These are phyloP conservation scores for Penicillium brevicompactum DNA, from an alignment of 2,329 filamentous ascomycete species.

Conservation along the genomic window DNA sequence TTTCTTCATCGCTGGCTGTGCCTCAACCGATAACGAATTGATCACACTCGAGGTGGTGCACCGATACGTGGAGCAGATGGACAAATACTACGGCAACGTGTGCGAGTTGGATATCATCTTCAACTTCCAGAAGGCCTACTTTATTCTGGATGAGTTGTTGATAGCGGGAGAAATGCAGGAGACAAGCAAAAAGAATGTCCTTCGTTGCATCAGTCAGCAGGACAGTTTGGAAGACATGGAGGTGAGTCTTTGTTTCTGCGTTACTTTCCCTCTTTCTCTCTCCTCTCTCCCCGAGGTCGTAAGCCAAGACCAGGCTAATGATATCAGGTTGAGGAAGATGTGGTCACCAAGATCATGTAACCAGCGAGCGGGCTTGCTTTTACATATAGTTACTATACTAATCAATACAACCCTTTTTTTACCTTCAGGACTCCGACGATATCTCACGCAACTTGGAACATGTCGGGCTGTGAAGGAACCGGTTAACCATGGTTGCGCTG, in stretches of 20 bases:
- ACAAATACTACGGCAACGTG: conserved; percentile 99
- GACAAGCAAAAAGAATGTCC: conserved; percentile 98
- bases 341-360: conserved; percentile 86
- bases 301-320: conserved; percentile 41
- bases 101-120: conserved; percentile 99
- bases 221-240: conserved; percentile 99
- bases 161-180: conserved; percentile 97
- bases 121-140: conserved; percentile 99
- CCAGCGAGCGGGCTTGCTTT: conserved; percentile 27
- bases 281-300: neutral
- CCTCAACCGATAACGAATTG: conserved; percentile 96
- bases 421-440: conserved; percentile 33
- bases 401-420: conserved; percentile 33
- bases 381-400: conserved; percentile 35
- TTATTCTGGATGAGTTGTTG: conserved; percentile 95
- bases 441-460: conserved; percentile 28
- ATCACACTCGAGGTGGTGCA: conserved; percentile 99
- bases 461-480: conserved; percentile 27
- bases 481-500: conserved; percentile 14
- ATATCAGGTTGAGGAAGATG: conserved; percentile 78
- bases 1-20: conserved; percentile 98
- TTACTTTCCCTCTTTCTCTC: neutral
- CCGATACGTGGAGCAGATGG: conserved; percentile 99
- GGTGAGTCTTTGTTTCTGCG: conserved; percentile 66
- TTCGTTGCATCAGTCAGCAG: conserved; percentile 94